These are phyloP conservation scores for Cryptococcus depauperatus DNA, from an alignment of 1,284 basidiomycete species.

Conservation along the genomic window DNA sequence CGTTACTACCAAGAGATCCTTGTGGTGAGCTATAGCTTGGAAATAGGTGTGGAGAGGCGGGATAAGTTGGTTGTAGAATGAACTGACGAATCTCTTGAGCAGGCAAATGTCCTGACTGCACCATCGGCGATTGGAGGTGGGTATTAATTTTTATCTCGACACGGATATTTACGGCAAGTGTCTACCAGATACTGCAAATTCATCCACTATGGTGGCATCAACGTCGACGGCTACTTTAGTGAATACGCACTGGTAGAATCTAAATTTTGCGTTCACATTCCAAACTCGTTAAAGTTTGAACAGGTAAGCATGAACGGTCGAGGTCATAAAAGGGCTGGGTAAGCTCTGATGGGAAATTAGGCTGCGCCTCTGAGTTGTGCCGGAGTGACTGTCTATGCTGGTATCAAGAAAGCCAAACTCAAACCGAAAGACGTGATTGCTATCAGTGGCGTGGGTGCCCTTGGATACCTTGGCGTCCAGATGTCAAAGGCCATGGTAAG, in stretches of 20 bases:
- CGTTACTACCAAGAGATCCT: slow-evolving; percentile 11
- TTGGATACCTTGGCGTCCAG: slow-evolving; percentile 25
- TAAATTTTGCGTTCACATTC: slow-evolving; percentile 11
- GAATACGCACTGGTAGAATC: slow-evolving; percentile 23
- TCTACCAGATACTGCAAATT: slow-evolving; percentile 18
- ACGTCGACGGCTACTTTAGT: slow-evolving; percentile 22
- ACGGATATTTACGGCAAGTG: not conserved
- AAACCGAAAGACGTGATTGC: slow-evolving; percentile 20
- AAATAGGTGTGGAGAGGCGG: not conserved
- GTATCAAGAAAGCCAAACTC: slow-evolving; percentile 20
- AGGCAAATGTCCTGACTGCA: slow-evolving; percentile 20
- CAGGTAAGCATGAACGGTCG: slow-evolving; percentile 7
- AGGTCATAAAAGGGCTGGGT: not conserved
- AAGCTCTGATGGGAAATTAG: slow-evolving; percentile 2
- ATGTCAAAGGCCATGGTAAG: slow-evolving; percentile 28
- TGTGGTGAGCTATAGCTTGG: slow-evolving; percentile 19
- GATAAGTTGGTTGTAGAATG: not conserved
- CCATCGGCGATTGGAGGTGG: slow-evolving; percentile 15
- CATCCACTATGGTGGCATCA: slow-evolving; percentile 17
- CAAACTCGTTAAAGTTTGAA: slow-evolving; percentile 20
- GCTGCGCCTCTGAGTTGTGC: slow-evolving; percentile 28
- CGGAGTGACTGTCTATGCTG: slow-evolving; percentile 24
- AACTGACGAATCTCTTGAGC: not conserved
- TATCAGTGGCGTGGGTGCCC: slow-evolving; percentile 24
- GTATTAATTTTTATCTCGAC: not conserved